phyloP scores from a whole-genome alignment of 495 filamentous ascomycete species.

The Xylaria scruposa region DNA sequence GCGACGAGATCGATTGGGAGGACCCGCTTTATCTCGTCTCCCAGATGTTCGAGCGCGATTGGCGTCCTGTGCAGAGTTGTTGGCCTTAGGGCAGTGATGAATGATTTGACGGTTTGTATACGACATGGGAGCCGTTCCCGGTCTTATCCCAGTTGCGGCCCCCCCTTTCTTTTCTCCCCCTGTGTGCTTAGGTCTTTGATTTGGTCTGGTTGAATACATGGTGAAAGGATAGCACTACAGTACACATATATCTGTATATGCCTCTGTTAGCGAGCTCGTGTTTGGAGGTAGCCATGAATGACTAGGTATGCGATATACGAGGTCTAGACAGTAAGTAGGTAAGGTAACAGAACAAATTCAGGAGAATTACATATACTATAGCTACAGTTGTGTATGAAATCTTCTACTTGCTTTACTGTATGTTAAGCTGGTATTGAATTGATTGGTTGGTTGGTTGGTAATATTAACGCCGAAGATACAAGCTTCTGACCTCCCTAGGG shows the following conservation, averaged over 20 bases:
- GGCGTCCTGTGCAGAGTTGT: constrained; percentile 28
- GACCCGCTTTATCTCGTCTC: constrained; percentile 41
- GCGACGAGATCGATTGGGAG: constrained; percentile 33
- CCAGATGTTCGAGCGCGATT: constrained; percentile 41
- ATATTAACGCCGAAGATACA: too few relatives aligned
- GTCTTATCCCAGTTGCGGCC: too few relatives aligned
- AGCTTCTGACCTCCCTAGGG: too few relatives aligned
- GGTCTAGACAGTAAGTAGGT: too few relatives aligned
- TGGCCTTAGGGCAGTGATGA: constrained; percentile 5
- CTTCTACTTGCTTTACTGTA: too few relatives aligned
- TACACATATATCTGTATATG: not conserved
- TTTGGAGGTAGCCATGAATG: not conserved
- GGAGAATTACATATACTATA: too few relatives aligned
- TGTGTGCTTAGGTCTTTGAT: not conserved
- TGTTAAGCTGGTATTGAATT: too few relatives aligned
- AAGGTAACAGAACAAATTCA: too few relatives aligned
- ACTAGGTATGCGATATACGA: too few relatives aligned
- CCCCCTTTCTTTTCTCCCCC: too few relatives aligned
- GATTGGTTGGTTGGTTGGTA: too few relatives aligned
- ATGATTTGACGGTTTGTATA: not conserved
- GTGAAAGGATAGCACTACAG: not conserved
- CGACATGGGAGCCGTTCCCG: not conserved
- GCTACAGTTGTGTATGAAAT: too few relatives aligned
- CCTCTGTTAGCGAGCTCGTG: not conserved
- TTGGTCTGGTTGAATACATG: not conserved